Conservation (phyloP, 768 basidiomycete species). For the Boletus pseudopeckii region DNA sequence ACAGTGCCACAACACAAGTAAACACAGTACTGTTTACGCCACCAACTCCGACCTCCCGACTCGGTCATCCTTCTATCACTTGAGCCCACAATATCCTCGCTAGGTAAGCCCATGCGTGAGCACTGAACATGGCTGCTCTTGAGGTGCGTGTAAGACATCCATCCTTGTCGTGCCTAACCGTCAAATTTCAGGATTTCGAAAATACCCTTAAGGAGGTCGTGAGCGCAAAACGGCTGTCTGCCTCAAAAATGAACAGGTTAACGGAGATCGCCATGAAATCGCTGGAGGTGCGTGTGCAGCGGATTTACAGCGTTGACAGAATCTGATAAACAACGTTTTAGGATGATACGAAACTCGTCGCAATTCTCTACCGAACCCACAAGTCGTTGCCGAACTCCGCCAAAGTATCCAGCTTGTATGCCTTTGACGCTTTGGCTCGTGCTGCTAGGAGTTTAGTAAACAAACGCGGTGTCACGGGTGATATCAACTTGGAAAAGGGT, state of each 20-base stretch:
- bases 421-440: constrained; percentile 89
- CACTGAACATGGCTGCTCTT: constrained; percentile 37
- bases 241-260: constrained; percentile 76
- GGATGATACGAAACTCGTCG: constrained; percentile 86
- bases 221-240: constrained; percentile 77
- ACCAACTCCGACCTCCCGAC: constrained; percentile 13
- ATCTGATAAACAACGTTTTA: constrained; percentile 29
- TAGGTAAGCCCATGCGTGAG: constrained; percentile 20
- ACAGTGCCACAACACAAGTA: constrained; percentile 35
- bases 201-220: constrained; percentile 77
- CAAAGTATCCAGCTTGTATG: constrained; percentile 88
- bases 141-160: constrained; percentile 32
- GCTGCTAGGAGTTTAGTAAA: constrained; percentile 67
- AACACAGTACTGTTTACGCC: constrained; percentile 30
- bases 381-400: constrained; percentile 62
- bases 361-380: constrained; percentile 85
- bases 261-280: constrained; percentile 74
- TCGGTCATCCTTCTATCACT: constrained; percentile 10
- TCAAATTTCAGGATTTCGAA: constrained; percentile 67
- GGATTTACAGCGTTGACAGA: not conserved
- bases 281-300: constrained; percentile 58
- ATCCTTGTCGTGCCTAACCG: constrained; percentile 4
- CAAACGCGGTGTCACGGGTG: constrained; percentile 60
- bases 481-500: constrained; percentile 54
- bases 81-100: constrained; percentile 5